phyloP scores from a whole-genome alignment of 495 filamentous ascomycete genomes.

The Daldinia concentrica region DNA sequence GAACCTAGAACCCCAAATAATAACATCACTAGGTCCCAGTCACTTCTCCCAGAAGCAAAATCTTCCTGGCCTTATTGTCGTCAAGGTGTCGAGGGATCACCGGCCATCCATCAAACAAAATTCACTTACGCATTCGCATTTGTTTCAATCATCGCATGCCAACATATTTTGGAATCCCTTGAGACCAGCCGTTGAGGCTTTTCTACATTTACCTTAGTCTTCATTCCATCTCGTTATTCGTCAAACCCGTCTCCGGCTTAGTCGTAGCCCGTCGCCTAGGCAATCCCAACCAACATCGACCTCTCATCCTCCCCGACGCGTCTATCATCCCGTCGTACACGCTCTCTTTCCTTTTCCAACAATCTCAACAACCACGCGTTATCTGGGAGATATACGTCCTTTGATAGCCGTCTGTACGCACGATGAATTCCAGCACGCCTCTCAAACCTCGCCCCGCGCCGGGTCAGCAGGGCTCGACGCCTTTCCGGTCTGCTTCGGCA shows the following conservation, averaged over 20 bases:
- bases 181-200: constrained; percentile 28
- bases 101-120: constrained; percentile 24
- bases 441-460: constrained; percentile 45
- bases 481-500: constrained; percentile 44
- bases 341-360: constrained; percentile 5
- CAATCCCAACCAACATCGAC: constrained; percentile 21
- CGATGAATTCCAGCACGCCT: constrained; percentile 43
- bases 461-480: constrained; percentile 46
- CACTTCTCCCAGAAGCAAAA: constrained; percentile 24
- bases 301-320: constrained; percentile 30
- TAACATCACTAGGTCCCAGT: constrained; percentile 40
- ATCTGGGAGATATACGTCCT: constrained; percentile 11
- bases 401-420: neutral
- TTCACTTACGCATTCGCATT: constrained; percentile 2
- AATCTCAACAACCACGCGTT: constrained; percentile 20
- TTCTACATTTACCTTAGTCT: constrained; percentile 25
- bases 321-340: constrained; percentile 25
- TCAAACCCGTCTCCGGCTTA: constrained; percentile 9
- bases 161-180: constrained; percentile 12
- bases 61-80: constrained; percentile 33
- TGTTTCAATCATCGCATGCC: constrained; percentile 32
- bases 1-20: constrained; percentile 34
- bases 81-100: constrained; percentile 45
- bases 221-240: constrained; percentile 12
- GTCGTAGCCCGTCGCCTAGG: constrained; percentile 28